A percentile compares a stretch with the other conserved stretches of the same genome.
Evolutionary conservation across 2,329 filamentous ascomycete genomes (phyloP).

Genomic region (Epichloe scottii): DNA sequence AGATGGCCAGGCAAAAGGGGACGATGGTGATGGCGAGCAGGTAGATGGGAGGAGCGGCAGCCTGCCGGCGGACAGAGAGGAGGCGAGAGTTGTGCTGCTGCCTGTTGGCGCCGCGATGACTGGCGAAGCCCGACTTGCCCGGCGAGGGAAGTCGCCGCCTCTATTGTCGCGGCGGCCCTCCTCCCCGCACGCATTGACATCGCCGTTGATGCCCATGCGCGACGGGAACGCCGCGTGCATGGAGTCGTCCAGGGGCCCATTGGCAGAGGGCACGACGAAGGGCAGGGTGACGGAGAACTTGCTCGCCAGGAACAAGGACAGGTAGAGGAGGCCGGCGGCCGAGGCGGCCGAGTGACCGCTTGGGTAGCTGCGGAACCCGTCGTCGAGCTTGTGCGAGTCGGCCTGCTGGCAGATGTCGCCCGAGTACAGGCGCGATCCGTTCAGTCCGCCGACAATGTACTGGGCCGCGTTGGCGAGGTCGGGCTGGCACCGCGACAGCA

Average conservation of each 20-base stretch:
- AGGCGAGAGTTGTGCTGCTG: conserved; percentile 20
- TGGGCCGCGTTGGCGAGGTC: conserved; percentile 50
- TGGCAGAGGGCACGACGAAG: conserved; percentile 41
- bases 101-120: conserved; percentile 9
- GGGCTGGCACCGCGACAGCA: conserved; percentile 68
- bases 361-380: conserved; percentile 72
- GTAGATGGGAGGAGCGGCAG: conserved; percentile 72
- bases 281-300: conserved; percentile 68
- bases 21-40: conserved; percentile 57
- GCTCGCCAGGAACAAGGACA: conserved; percentile 75
- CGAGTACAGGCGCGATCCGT: conserved; percentile 58
- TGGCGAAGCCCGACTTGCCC: conserved; percentile 12
- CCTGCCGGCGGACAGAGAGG: conserved; percentile 46
- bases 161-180: conserved; percentile 13
- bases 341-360: conserved; percentile 49
- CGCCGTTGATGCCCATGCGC: conserved; percentile 34
- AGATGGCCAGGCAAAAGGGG: conserved; percentile 64
- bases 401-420: conserved; percentile 61
- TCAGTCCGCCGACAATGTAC: conserved; percentile 52
- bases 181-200: conserved; percentile 21
- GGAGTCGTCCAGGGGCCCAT: conserved; percentile 29
- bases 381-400: conserved; percentile 49
- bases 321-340: conserved; percentile 70
- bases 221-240: conserved; percentile 62
- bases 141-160: not conserved